These are phyloP conservation scores for Porogramme epimiltina DNA, from an alignment of 1,284 basidiomycete genomes.

Conservation along the genomic window DNA sequence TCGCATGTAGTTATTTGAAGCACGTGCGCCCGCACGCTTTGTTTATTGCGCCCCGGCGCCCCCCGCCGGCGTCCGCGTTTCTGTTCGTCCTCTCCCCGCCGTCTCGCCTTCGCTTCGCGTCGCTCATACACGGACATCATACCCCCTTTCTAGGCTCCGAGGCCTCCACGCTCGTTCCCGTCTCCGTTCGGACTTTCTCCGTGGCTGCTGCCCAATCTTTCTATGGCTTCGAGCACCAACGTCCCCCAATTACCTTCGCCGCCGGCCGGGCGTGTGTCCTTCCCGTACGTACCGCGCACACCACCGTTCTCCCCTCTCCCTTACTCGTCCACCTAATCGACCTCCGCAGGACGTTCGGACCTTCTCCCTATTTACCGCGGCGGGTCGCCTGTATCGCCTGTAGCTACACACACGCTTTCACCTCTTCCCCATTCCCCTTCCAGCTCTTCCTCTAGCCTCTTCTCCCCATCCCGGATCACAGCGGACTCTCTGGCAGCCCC, in stretches of 20 bases:
- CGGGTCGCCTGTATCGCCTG: conserved; percentile 12
- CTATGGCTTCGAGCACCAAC: not conserved
- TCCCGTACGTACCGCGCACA: not conserved
- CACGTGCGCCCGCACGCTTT: conserved; percentile 3
- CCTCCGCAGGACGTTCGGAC: conserved; percentile 3
- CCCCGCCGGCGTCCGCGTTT: not conserved
- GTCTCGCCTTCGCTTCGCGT: not conserved
- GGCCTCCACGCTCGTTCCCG: conserved; percentile 5
- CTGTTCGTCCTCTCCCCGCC: not conserved
- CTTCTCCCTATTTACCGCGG: not conserved
- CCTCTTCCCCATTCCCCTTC: not conserved
- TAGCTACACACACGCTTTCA: not conserved
- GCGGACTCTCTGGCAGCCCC: no score
- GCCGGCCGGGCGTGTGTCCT: no score
- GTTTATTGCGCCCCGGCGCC: not conserved
- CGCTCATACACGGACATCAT: not conserved
- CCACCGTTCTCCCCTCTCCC: not conserved
- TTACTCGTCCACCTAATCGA: conserved; percentile 6
- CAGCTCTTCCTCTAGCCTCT: not conserved
- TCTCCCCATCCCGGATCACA: no score
- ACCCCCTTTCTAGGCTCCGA: not conserved
- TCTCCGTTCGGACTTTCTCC: no score
- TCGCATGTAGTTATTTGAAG: not conserved
- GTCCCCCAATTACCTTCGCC: no score
- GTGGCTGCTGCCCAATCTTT: not conserved